Conservation (phyloP, 805 yeast genomes). For the Candida maris region DNA sequence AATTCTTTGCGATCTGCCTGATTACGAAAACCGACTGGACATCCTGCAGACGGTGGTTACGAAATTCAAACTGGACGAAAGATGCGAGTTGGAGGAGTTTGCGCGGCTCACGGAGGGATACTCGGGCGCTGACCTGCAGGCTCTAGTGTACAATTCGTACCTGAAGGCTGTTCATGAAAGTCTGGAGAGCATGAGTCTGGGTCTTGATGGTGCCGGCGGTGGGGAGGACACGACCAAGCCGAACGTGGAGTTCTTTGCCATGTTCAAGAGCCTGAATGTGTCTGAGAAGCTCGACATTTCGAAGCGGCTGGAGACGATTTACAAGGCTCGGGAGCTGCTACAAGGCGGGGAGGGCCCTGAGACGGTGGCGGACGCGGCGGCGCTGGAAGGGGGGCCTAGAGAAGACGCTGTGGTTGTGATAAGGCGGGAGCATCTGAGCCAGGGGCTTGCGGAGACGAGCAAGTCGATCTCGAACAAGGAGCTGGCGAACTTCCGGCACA, state of each 20-base stretch:
- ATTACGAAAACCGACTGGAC: slow-evolving; percentile 62
- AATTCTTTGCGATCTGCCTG: slow-evolving; percentile 86
- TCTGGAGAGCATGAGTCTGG: slow-evolving; percentile 46
- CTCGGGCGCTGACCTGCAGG: slow-evolving; percentile 95
- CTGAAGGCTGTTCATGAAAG: slow-evolving; percentile 76
- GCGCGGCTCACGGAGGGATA: slow-evolving; percentile 68
- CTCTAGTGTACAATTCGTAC: slow-evolving; percentile 86
- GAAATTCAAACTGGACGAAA: slow-evolving; percentile 55
- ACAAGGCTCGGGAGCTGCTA: slow-evolving; percentile 9
- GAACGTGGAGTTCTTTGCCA: slow-evolving; percentile 21
- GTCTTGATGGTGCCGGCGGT: slow-evolving; percentile 25
- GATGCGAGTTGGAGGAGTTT: slow-evolving; percentile 49
- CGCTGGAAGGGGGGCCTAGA: slow-evolving; percentile 6
- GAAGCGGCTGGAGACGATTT: slow-evolving; percentile 19
- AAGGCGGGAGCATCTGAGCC: slow-evolving; percentile 49
- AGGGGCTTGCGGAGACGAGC: slow-evolving; percentile 71
- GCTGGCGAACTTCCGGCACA: slow-evolving; percentile 51
- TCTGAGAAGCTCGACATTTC: slow-evolving; percentile 13
- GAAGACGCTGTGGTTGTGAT: slow-evolving; percentile 40
- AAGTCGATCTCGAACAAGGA: slow-evolving; percentile 86
- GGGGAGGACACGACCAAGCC: slow-evolving; percentile 3
- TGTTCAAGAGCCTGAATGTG: slow-evolving; percentile 9
- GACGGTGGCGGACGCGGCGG: slow-evolving; percentile 18
- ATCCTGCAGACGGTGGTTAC: slow-evolving; percentile 59
- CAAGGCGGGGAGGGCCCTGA: slow-evolving; percentile 21